phyloP scores from a whole-genome alignment of 257 asterid genomes.

The Eustoma russellianum region DNA sequence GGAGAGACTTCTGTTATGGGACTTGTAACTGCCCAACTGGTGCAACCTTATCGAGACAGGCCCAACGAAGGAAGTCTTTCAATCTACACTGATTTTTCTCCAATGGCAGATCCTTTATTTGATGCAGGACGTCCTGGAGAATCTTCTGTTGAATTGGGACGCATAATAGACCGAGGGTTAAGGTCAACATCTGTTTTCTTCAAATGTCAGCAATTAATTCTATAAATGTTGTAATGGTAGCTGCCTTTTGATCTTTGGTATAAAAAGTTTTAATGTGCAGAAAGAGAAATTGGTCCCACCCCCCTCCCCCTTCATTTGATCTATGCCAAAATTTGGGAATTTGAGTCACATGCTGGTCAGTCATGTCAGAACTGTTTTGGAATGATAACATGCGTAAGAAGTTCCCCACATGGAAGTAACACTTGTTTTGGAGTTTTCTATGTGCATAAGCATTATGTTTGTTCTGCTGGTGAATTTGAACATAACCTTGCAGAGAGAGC shows the following conservation, averaged over 20 bases:
- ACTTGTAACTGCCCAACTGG: slow-evolving; percentile 70
- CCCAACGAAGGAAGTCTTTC: slow-evolving; percentile 87
- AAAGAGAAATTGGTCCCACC: too few relatives aligned
- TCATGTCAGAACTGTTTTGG: background rate
- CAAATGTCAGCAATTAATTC: background rate
- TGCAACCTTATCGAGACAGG: slow-evolving; percentile 86
- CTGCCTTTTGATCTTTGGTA: background rate
- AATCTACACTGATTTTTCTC: slow-evolving; percentile 84
- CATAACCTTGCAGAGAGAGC: slow-evolving; percentile 61
- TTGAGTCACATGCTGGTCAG: background rate
- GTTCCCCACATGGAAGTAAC: background rate
- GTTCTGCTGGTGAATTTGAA: background rate
- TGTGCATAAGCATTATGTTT: background rate
- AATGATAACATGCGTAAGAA: background rate
- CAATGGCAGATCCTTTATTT: slow-evolving; percentile 97
- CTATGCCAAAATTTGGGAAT: background rate
- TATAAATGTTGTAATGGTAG: background rate
- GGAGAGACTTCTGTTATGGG: slow-evolving; percentile 93
- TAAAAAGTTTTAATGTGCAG: background rate
- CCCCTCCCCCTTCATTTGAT: background rate
- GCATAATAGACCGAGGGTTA: slow-evolving; percentile 90
- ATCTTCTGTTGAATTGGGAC: slow-evolving; percentile 88
- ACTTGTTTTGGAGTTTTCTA: slow-evolving; percentile 1
- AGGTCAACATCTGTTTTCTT: slow-evolving; percentile 33
- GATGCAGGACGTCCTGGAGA: slow-evolving; percentile 92